Conservation (phyloP, 192 early-diverging fungal genomes). For the Gamsiella multidivaricata region DNA sequence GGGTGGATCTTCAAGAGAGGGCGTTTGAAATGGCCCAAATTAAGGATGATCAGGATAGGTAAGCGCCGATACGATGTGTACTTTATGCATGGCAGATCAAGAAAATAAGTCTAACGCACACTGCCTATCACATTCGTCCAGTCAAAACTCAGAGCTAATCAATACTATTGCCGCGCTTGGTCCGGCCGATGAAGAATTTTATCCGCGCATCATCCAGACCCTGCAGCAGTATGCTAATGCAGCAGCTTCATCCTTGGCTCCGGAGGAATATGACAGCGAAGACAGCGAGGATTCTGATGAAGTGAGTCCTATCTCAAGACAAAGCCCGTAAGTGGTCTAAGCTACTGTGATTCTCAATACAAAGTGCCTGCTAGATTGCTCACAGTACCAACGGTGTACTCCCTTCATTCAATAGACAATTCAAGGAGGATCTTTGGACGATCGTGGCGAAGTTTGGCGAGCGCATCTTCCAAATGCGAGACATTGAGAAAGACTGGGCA, state of each 20-base stretch:
- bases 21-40: slow-evolving; percentile 48
- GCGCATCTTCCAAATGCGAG: slow-evolving; percentile 38
- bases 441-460: slow-evolving; percentile 61
- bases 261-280: slow-evolving; percentile 28
- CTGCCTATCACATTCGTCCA: neutral
- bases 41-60: slow-evolving; percentile 21
- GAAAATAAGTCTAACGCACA: no score
- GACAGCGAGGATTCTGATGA: slow-evolving; percentile 13
- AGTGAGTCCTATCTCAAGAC: slow-evolving; percentile 19
- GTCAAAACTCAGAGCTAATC: slow-evolving; percentile 25
- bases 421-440: slow-evolving; percentile 62
- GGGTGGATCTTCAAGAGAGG: slow-evolving; percentile 53
- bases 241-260: slow-evolving; percentile 20
- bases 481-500: slow-evolving; percentile 54
- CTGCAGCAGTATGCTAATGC: slow-evolving; percentile 47
- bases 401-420: slow-evolving; percentile 30
- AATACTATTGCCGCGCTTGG: slow-evolving; percentile 24
- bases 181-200: slow-evolving; percentile 40
- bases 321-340: slow-evolving; percentile 19
- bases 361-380: no score
- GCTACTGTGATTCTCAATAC: neutral
- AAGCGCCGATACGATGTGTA: slow-evolving; percentile 17
- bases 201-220: slow-evolving; percentile 42
- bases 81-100: no score
- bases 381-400: no score